Percentiles rank a stretch among this genome's conserved stretches.
phyloP scores from a whole-genome alignment of 257 asterid species.

The Jacaranda copaia region DNA sequence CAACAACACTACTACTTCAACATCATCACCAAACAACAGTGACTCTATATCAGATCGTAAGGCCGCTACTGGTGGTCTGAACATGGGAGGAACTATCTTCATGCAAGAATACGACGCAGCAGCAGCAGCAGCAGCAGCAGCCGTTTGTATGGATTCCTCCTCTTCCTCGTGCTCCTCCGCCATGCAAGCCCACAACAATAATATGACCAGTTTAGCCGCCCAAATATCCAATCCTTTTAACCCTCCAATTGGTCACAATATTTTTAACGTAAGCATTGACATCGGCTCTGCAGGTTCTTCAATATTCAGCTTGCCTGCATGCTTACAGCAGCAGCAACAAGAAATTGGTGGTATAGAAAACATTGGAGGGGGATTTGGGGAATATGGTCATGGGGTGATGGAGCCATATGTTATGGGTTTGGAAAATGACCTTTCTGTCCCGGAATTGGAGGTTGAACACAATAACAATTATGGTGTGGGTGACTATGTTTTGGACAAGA shows the following conservation, averaged over 20 bases:
- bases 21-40: conserved; percentile 61
- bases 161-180: conserved; percentile 57
- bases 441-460: conserved; percentile 59
- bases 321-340: conserved; percentile 7
- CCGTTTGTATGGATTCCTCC: conserved; percentile 65
- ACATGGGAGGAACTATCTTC: conserved; percentile 49
- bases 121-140: conserved; percentile 13
- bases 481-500: conserved; percentile 46
- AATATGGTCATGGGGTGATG: conserved; percentile 55
- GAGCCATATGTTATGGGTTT: conserved; percentile 61
- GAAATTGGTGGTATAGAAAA: conserved; percentile 16
- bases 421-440: conserved; percentile 72
- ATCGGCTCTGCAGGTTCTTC: conserved; percentile 12
- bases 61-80: not conserved
- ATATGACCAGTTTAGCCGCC: conserved; percentile 30
- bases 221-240: conserved; percentile 61
- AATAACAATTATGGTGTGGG: conserved; percentile 36
- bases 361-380: conserved; percentile 44
- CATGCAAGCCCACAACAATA: conserved; percentile 40
- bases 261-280: conserved; percentile 32
- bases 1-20: conserved; percentile 29
- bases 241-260: conserved; percentile 32
- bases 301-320: conserved; percentile 39
- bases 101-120: conserved; percentile 72
- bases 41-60: conserved; percentile 49